Percentiles rank a stretch among this genome's conserved stretches.
These are phyloP conservation scores for Abrus precatorius DNA, from an alignment of 306 rosid genomes.

Conservation along the genomic window DNA sequence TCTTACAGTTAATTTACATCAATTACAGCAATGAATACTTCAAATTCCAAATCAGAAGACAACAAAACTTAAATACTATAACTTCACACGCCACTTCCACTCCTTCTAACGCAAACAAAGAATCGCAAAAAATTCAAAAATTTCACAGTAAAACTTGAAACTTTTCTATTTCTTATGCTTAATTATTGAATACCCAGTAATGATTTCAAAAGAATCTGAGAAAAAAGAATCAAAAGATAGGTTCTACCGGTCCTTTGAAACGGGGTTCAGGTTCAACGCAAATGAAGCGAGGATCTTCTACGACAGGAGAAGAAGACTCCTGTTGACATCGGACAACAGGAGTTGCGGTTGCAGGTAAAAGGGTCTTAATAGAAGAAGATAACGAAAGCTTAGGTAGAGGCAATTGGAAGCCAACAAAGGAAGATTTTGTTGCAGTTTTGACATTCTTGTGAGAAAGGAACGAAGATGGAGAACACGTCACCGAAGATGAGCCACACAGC, in stretches of 20 bases:
- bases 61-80: conserved; percentile 4
- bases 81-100: not conserved
- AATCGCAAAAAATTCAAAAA: conserved; percentile 6
- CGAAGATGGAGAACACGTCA: conserved; percentile 53
- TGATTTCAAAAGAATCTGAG: not conserved
- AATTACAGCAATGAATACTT: conserved; percentile 24
- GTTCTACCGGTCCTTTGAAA: conserved; percentile 74
- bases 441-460: conserved; percentile 41
- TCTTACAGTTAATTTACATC: not conserved
- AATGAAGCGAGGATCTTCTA: conserved; percentile 74
- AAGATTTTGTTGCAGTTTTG: conserved; percentile 37
- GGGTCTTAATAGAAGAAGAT: conserved; percentile 46
- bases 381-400: conserved; percentile 50
- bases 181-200: not conserved
- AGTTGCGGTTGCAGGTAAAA: conserved; percentile 26
- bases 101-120: not conserved
- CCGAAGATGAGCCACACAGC: conserved; percentile 59
- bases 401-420: conserved; percentile 54
- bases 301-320: conserved; percentile 58
- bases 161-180: not conserved
- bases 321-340: conserved; percentile 58
- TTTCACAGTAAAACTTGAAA: not conserved
- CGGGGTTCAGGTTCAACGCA: conserved; percentile 83
- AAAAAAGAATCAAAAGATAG: not conserved
- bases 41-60: conserved; percentile 20